Base-by-base conservation (phyloP, 1,284 basidiomycete species). In the Trichosporon coremiiforme region DNA sequence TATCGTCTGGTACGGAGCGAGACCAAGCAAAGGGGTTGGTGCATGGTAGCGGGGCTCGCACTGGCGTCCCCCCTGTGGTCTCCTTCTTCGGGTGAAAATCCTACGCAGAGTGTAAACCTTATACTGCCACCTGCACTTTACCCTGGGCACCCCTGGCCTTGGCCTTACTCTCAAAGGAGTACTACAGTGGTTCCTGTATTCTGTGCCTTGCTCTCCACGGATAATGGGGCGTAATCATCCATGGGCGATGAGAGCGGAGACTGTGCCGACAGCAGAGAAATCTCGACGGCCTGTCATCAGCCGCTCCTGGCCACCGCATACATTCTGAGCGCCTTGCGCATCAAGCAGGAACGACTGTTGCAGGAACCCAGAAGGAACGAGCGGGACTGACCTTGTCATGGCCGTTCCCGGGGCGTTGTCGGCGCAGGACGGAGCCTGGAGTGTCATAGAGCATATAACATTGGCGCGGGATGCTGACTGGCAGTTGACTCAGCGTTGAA, bases 1-100 rank as follows among this genome's bases (percentile, higher is more conserved):
- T 9, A 17, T 35, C 29, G 25, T 25, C 57, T 12, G 57, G 57
- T 33, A 62, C 35, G 57, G 57, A 35, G 57, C 31, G 22, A 33
- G 15, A 4, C 5, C 57, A 35, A 29, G n/a, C 36, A 25, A 22
- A 22, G 63, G 63, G 63, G 25, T 25, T 7, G 36, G 15, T 6
- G 20, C 15, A 29, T n/a, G 2, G 4, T 45, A 15, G 62, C 63
- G 33, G 25, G 36, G 35, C 29, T 13, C 33, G 29, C 22, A 25
- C 36, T 25, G 35, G 63, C 63, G n/a, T n/a, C 62, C 7, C 62
- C 62, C 36, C 33, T 9, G 31, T 7, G 57, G 57, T 62, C 57
- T 62, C 29, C 57, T 45, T 64, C 36, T 64, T 64, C 63, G 63
- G 63, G 63, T 64, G 63, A 64, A 64, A 41, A 64, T 45, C 63